phyloP scores from a whole-genome alignment of 2,329 filamentous ascomycete species.

The Myotisia sp. region DNA sequence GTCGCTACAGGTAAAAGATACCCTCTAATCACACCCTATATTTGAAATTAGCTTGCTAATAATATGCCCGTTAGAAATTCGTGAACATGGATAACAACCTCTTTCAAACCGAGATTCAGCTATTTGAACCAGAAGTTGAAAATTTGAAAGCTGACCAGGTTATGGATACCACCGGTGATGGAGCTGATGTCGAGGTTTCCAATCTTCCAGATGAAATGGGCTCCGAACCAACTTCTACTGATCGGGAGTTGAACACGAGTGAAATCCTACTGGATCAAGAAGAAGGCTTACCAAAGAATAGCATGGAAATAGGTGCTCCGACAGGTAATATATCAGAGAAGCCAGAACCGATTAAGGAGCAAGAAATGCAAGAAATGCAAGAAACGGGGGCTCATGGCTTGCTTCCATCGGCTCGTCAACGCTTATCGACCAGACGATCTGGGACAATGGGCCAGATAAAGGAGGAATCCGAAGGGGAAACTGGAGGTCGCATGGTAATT shows the following conservation, averaged over 20 bases:
- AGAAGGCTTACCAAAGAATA: background rate
- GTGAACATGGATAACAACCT: slow-evolving; percentile 36
- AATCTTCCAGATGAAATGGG: too few relatives aligned
- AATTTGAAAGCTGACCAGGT: background rate
- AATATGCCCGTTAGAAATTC: too few relatives aligned
- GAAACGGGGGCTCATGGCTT: background rate
- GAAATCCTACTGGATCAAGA: slow-evolving; percentile 1
- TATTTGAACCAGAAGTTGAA: slow-evolving; percentile 7
- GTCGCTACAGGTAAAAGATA: slow-evolving; percentile 24
- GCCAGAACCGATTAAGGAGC: background rate
- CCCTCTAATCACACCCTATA: background rate
- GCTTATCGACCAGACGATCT: background rate
- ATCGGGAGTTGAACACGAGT: background rate
- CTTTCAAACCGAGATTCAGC: slow-evolving; percentile 25
- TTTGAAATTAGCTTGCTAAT: slow-evolving; percentile 8
- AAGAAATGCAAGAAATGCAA: slow-evolving; percentile 3
- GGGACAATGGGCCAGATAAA: slow-evolving; percentile 3
- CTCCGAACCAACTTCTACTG: too few relatives aligned
- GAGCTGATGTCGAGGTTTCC: too few relatives aligned
- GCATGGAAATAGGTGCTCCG: background rate
- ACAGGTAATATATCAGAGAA: background rate
- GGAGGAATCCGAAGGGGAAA: slow-evolving; percentile 3
- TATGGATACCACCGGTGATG: background rate
- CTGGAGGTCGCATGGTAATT: slow-evolving; percentile 3
- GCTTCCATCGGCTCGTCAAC: background rate